phyloP scores from a whole-genome alignment of 225 moss, liverwort and hornwort genomes.

The Physcomitrium patens region DNA sequence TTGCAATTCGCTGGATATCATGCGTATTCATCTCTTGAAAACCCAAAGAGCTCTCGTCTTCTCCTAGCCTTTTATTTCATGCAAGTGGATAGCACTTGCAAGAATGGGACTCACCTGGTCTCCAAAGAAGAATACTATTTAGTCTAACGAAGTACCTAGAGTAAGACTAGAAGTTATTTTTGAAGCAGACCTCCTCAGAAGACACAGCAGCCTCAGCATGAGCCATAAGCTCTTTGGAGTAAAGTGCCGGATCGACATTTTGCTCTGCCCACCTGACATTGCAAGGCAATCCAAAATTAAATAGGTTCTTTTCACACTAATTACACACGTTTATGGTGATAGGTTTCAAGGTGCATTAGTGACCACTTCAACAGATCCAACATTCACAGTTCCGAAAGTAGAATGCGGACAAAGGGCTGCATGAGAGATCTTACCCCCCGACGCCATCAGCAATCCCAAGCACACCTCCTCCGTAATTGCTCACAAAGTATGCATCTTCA shows the following conservation, averaged over 20 bases:
- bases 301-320: not conserved
- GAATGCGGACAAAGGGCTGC: not conserved
- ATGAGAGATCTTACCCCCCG: slow-evolving; percentile 62
- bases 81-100: slow-evolving; percentile 2
- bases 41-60: not conserved
- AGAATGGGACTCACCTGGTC: slow-evolving; percentile 1
- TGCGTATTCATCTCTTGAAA: too few relatives aligned
- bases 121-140: slow-evolving; percentile 25
- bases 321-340: not conserved
- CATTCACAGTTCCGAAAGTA: not conserved
- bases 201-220: slow-evolving; percentile 84
- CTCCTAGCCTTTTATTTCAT: not conserved
- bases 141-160: slow-evolving; percentile 49
- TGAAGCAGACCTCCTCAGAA: slow-evolving; percentile 78
- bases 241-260: slow-evolving; percentile 96
- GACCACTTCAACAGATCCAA: not conserved
- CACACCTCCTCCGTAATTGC: slow-evolving; percentile 74
- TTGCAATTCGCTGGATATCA: slow-evolving; percentile 14
- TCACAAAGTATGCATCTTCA: slow-evolving; percentile 96
- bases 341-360: not conserved
- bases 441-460: slow-evolving; percentile 96
- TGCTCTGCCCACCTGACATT: slow-evolving; percentile 86
- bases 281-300: slow-evolving; percentile 5
- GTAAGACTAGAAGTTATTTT: slow-evolving; percentile 48
- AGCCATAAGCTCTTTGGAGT: slow-evolving; percentile 87